These are phyloP conservation scores for Rhodotorula kratochvilovae DNA, from an alignment of 768 basidiomycete species.

Conservation along the genomic window DNA sequence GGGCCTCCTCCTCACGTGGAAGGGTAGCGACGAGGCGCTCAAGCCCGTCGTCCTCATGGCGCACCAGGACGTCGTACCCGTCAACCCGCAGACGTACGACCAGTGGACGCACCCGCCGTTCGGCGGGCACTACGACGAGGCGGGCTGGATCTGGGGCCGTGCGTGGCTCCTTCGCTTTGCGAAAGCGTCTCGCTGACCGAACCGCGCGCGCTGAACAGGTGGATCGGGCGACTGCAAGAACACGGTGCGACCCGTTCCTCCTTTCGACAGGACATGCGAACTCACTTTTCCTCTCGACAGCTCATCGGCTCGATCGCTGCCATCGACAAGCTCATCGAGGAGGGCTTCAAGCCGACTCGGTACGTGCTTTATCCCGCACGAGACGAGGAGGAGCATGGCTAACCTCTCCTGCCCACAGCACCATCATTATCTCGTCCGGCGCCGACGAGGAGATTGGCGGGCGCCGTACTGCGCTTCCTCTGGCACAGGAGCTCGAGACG, in stretches of 20 bases:
- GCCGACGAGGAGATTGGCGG: slow-evolving; percentile 67
- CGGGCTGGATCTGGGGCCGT: slow-evolving; percentile 37
- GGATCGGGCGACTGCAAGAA: slow-evolving; percentile 37
- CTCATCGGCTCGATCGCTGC: slow-evolving; percentile 45
- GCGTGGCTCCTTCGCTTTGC: not conserved
- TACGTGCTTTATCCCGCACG: slow-evolving; percentile 46
- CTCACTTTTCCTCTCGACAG: not conserved
- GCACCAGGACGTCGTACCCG: slow-evolving; percentile 39
- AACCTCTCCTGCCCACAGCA: slow-evolving; percentile 13
- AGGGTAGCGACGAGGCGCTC: slow-evolving; percentile 59
- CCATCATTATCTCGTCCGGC: slow-evolving; percentile 49
- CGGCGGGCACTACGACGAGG: slow-evolving; percentile 16
- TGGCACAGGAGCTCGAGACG: slow-evolving; percentile 53
- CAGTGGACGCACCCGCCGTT: slow-evolving; percentile 35
- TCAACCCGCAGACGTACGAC: slow-evolving; percentile 9
- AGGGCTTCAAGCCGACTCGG: slow-evolving; percentile 62
- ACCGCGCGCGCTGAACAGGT: not conserved
- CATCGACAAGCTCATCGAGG: slow-evolving; percentile 61
- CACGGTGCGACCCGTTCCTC: not conserved
- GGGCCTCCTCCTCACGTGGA: slow-evolving; percentile 69
- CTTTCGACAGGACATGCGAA: too few species aligned
- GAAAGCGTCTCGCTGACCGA: too few species aligned
- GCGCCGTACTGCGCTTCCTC: slow-evolving; percentile 47
- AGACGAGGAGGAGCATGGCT: too few species aligned
- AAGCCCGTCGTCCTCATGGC: slow-evolving; percentile 59